phyloP scores from a whole-genome alignment of 371 early-diverging fungal genomes.

The Circinella umbellata region DNA sequence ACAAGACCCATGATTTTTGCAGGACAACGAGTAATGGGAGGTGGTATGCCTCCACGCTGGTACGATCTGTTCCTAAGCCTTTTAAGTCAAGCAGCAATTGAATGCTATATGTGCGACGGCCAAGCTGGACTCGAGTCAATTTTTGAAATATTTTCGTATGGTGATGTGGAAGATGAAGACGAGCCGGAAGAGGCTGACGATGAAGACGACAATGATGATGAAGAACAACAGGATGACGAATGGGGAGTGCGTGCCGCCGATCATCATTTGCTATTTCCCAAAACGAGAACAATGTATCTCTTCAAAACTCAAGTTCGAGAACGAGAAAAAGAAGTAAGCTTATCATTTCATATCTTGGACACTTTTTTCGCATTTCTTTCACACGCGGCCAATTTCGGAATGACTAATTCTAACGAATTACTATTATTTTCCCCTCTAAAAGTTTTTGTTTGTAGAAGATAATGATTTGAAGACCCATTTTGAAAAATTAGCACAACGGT shows the following conservation, averaged over 20 bases:
- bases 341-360: neutral
- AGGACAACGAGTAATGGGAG: conserved; percentile 56
- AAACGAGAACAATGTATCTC: conserved; percentile 54
- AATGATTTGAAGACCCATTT: conserved; percentile 51
- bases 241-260: conserved; percentile 54
- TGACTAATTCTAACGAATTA: neutral
- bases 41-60: conserved; percentile 63
- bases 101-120: conserved; percentile 64
- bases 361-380: neutral
- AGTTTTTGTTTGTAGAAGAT: conserved; percentile 50
- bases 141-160: conserved; percentile 64
- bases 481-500: conserved; percentile 50
- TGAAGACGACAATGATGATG: conserved; percentile 28
- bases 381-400: conserved; percentile 6
- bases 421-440: neutral
- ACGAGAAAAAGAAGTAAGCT: conserved; percentile 52
- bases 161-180: conserved; percentile 59
- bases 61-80: conserved; percentile 63
- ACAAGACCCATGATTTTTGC: conserved; percentile 45
- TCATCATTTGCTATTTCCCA: conserved; percentile 54
- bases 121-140: conserved; percentile 57
- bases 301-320: conserved; percentile 53
- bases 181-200: conserved; percentile 41
- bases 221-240: conserved; percentile 30
- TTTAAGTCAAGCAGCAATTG: conserved; percentile 65